Conservation (phyloP, 2,329 filamentous ascomycete species). For the Penicillium olsonii region DNA sequence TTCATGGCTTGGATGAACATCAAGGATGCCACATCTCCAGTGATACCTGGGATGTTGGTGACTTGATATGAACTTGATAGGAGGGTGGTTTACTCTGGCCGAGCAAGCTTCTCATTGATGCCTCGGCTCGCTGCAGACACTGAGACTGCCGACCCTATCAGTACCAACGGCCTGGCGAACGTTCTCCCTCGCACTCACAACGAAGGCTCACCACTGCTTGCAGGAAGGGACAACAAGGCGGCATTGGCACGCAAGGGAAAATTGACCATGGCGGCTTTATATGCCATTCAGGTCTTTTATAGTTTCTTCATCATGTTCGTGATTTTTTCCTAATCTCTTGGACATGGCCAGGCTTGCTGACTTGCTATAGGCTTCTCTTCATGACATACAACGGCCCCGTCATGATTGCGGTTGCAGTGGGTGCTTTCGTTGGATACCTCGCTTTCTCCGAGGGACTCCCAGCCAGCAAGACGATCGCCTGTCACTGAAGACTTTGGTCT, state of each 20-base stretch:
- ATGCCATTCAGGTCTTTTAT: slow-evolving; percentile 95
- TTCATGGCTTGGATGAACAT: not conserved
- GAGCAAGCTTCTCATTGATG: slow-evolving; percentile 30
- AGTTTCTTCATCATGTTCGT: slow-evolving; percentile 99
- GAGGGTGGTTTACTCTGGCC: slow-evolving; percentile 19
- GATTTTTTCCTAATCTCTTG: not conserved
- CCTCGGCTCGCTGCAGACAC: slow-evolving; percentile 34
- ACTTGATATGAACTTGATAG: slow-evolving; percentile 2
- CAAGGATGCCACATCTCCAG: not conserved
- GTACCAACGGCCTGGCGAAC: slow-evolving; percentile 25
- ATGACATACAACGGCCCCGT: slow-evolving; percentile 99
- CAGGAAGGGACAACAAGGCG: slow-evolving; percentile 69
- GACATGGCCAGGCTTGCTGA: not conserved
- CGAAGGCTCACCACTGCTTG: slow-evolving; percentile 69
- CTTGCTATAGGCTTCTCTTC: slow-evolving; percentile 77
- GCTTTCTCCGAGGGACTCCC: slow-evolving; percentile 71
- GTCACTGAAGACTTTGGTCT: slow-evolving; percentile 63
- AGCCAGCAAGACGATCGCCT: slow-evolving; percentile 83
- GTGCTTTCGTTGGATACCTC: slow-evolving; percentile 85
- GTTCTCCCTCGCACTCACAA: slow-evolving; percentile 35
- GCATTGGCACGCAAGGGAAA: slow-evolving; percentile 68
- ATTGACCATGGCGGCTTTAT: slow-evolving; percentile 77
- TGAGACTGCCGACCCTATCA: slow-evolving; percentile 35
- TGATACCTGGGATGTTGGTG: not conserved
- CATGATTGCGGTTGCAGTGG: slow-evolving; percentile 87